phyloP scores from a whole-genome alignment of 1,139 yeast genomes.

The Kluyveromyces sp. region DNA sequence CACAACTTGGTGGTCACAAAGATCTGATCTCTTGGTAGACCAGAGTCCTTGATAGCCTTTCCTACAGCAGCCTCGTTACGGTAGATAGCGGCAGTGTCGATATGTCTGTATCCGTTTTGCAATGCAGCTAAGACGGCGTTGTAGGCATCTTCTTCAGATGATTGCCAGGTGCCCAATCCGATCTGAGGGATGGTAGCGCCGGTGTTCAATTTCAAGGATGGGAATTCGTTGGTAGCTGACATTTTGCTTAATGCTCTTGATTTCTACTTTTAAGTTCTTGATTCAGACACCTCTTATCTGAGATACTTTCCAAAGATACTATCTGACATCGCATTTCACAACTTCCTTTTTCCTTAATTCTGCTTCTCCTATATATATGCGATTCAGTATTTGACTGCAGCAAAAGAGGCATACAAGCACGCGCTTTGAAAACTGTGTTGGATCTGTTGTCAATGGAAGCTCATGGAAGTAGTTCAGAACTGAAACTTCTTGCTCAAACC shows the following conservation, averaged over 20 bases:
- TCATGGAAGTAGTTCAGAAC: too few relatives aligned
- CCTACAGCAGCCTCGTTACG: constrained; percentile 67
- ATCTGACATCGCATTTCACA: too few relatives aligned
- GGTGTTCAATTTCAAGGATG: constrained; percentile 44
- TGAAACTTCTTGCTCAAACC: too few relatives aligned
- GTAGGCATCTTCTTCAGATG: constrained; percentile 54
- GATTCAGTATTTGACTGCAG: too few relatives aligned
- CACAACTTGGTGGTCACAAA: constrained; percentile 79
- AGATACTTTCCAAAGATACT: too few relatives aligned
- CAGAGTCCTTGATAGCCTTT: constrained; percentile 54
- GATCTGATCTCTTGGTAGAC: constrained; percentile 61
- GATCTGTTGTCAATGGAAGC: too few relatives aligned
- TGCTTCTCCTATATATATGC: too few relatives aligned
- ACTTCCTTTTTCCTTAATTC: too few relatives aligned
- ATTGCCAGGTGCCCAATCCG: constrained; percentile 79
- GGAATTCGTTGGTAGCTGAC: constrained; percentile 1
- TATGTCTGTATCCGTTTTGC: constrained; percentile 66
- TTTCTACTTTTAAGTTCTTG: not conserved
- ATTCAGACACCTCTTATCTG: too few relatives aligned
- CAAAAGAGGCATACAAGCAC: too few relatives aligned
- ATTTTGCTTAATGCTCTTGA: not conserved
- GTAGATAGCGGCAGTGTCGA: constrained; percentile 70
- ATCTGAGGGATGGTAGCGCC: constrained; percentile 61
- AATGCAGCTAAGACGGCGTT: constrained; percentile 58
- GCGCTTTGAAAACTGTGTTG: too few relatives aligned